phyloP scores from a whole-genome alignment of 208 protist species.

The Leishmania major region DNA sequence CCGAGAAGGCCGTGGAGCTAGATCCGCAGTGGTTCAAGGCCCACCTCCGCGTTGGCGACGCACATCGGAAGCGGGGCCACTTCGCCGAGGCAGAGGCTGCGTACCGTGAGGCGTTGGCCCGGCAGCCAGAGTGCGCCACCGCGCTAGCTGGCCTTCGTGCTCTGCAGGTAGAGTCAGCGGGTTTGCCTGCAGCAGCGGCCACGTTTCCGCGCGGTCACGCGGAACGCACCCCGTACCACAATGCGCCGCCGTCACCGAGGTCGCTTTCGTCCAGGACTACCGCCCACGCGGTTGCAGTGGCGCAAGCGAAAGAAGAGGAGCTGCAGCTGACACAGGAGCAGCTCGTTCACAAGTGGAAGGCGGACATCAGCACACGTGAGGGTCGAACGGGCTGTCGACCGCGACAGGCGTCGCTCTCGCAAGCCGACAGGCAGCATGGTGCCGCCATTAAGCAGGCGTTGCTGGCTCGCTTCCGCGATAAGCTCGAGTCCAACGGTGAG shows the following conservation, averaged over 20 bases:
- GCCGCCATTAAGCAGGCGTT: slow-evolving; percentile 50
- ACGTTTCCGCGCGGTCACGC: neutral
- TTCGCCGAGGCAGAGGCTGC: slow-evolving; percentile 81
- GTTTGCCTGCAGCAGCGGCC: slow-evolving; percentile 8
- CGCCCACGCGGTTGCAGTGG: neutral
- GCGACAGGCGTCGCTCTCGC: slow-evolving; percentile 36
- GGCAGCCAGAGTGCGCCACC: slow-evolving; percentile 52
- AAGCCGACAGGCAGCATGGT: slow-evolving; percentile 51
- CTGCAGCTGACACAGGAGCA: slow-evolving; percentile 23
- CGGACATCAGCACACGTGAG: slow-evolving; percentile 46
- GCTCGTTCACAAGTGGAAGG: slow-evolving; percentile 45
- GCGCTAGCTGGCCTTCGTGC: slow-evolving; percentile 45
- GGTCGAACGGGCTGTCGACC: slow-evolving; percentile 50
- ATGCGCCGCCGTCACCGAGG: neutral
- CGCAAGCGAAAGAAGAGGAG: slow-evolving; percentile 19
- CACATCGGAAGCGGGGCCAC: slow-evolving; percentile 87
- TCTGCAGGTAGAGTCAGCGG: slow-evolving; percentile 38
- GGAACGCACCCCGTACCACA: neutral
- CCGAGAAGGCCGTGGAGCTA: slow-evolving; percentile 72
- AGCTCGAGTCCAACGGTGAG: slow-evolving; percentile 38
- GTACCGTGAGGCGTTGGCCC: slow-evolving; percentile 62
- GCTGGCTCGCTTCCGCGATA: slow-evolving; percentile 56
- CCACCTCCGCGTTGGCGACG: slow-evolving; percentile 84
- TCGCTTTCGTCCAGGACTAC: neutral
- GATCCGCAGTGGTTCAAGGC: slow-evolving; percentile 84